Evolutionary conservation across 495 filamentous ascomycete species (phyloP).

Genomic region (Penicillium maclennaniae): DNA sequence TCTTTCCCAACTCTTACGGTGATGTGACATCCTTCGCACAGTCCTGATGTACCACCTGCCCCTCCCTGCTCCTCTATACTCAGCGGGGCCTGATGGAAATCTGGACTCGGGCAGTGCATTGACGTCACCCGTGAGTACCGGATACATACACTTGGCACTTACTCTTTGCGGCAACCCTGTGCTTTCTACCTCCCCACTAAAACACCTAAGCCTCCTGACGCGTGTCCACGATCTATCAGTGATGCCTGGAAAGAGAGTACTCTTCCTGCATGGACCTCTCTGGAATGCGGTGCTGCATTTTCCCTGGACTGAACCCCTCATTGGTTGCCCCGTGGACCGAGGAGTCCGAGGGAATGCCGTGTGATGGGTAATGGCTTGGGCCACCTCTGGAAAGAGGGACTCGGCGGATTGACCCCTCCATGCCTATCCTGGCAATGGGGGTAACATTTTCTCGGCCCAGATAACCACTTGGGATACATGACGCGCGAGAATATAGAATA

Average conservation of each 20-base stretch:
- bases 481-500: too few relatives aligned
- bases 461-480: not conserved
- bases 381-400: too few relatives aligned
- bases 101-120: constrained; percentile 7
- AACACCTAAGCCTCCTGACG: not conserved
- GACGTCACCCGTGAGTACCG: constrained; percentile 8
- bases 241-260: not conserved
- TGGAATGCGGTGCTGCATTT: constrained; percentile 1
- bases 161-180: not conserved
- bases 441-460: not conserved
- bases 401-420: not conserved
- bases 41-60: not conserved
- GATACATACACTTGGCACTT: not conserved
- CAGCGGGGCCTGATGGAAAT: constrained; percentile 3
- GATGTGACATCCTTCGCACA: not conserved
- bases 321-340: constrained; percentile 8
- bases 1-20: not conserved
- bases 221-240: constrained; percentile 1
- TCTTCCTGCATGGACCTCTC: not conserved
- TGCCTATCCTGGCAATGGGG: not conserved
- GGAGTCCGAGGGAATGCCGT: constrained; percentile 8
- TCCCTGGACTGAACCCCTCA: not conserved
- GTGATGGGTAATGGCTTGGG: not conserved
- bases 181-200: not conserved
- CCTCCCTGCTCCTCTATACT: not conserved